Evolutionary conservation across 31 red algal species (phyloP).

Genomic region (Bonnemaisonia californica): DNA sequence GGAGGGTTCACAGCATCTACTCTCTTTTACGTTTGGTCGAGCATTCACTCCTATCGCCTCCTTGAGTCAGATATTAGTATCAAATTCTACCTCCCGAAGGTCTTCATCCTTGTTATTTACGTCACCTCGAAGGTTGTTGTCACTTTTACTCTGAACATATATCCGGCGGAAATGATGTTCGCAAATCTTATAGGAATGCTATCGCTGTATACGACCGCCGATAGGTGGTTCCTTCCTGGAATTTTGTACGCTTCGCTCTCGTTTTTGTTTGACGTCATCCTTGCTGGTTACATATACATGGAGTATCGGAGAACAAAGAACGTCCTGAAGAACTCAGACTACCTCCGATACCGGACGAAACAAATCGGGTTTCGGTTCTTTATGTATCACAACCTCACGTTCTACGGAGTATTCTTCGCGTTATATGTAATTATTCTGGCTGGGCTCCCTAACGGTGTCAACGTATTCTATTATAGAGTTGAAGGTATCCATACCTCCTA

Average conservation of each 20-base stretch:
- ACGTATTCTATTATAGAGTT: conserved; percentile 51
- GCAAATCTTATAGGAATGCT: conserved; percentile 77
- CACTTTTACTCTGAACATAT: conserved; percentile 43
- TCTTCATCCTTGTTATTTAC: conserved; percentile 60
- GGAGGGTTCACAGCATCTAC: conserved; percentile 67
- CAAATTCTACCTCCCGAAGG: conserved; percentile 81
- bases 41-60: conserved; percentile 84
- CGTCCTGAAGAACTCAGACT: conserved; percentile 81
- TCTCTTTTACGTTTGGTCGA: conserved; percentile 83
- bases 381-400: conserved; percentile 84
- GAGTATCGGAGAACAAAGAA: conserved; percentile 67
- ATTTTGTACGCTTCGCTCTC: conserved; percentile 64
- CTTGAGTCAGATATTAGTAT: conserved; percentile 62
- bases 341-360: conserved; percentile 75
- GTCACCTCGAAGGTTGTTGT: conserved; percentile 72
- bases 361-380: conserved; percentile 94
- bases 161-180: conserved; percentile 71
- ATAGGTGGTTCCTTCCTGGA: conserved; percentile 64
- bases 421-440: conserved; percentile 62
- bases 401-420: conserved; percentile 66
- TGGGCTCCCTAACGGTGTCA: conserved; percentile 59
- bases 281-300: conserved; percentile 45
- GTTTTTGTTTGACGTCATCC: conserved; percentile 57
- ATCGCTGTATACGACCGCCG: conserved; percentile 63
- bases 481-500: conserved; percentile 33